Percentiles rank a stretch among this genome's conserved stretches.
Conservation (phyloP, 768 basidiomycete genomes). For the Multifurca ochricompacta region DNA sequence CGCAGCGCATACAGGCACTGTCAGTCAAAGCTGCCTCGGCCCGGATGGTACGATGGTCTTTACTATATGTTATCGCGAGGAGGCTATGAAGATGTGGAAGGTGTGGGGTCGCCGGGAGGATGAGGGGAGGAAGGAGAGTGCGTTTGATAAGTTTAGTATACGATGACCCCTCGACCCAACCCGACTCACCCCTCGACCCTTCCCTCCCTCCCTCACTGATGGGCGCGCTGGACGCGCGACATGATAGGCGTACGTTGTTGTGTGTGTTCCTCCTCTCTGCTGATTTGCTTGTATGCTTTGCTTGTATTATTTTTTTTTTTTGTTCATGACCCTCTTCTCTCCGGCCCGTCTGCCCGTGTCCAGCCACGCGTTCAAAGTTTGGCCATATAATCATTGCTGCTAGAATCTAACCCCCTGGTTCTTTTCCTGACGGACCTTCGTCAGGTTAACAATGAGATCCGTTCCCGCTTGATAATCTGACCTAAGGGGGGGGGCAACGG, state of each 20-base stretch:
- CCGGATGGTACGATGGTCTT: conserved; percentile 58
- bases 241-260: background rate
- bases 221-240: background rate
- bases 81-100: conserved; percentile 68
- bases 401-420: too few relatives aligned
- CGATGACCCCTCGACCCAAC: conserved; percentile 12
- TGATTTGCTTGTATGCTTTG: conserved; percentile 10
- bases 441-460: too few relatives aligned
- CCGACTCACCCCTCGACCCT: too few relatives aligned
- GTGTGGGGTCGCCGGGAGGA: conserved; percentile 39
- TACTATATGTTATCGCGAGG: conserved; percentile 55
- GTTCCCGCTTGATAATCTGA: too few relatives aligned
- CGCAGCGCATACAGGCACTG: conserved; percentile 44
- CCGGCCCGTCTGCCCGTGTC: background rate
- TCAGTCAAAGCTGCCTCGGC: conserved; percentile 55
- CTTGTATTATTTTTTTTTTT: conserved; percentile 6
- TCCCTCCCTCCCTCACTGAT: too few relatives aligned
- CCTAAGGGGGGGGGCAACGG: too few relatives aligned
- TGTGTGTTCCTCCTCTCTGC: background rate
- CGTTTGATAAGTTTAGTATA: conserved; percentile 20
- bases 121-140: conserved; percentile 10
- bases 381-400: too few relatives aligned
- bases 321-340: background rate
- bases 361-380: background rate
- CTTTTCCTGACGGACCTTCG: too few relatives aligned